Percentiles rank a stretch among this genome's conserved stretches.
Conservation (phyloP, 768 basidiomycete species). For the Sarcodon sp. region DNA sequence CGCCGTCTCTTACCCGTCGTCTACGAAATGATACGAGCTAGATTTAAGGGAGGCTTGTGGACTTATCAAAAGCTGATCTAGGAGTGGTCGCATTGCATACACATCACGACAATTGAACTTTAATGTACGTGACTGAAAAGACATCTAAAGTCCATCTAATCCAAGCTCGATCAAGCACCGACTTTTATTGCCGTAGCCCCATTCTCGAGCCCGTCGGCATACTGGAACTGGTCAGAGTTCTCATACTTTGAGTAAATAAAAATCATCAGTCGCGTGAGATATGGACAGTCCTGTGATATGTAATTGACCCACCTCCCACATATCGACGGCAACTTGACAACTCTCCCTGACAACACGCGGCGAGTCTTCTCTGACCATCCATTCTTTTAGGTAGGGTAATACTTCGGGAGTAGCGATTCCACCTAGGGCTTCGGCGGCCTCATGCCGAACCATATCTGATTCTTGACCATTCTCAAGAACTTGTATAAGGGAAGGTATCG, state of each 20-base stretch:
- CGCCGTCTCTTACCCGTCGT: too few species aligned
- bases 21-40: too few species aligned
- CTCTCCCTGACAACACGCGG: constrained; percentile 90
- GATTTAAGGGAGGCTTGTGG: too few species aligned
- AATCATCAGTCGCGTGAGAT: neutral
- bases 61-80: too few species aligned
- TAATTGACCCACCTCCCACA: constrained; percentile 73
- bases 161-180: too few species aligned
- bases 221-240: constrained; percentile 73
- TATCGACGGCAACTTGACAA: constrained; percentile 91
- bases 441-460: constrained; percentile 96
- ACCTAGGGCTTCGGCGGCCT: constrained; percentile 97
- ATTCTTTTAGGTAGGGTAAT: constrained; percentile 74
- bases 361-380: constrained; percentile 65
- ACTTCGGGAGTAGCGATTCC: constrained; percentile 93
- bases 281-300: neutral
- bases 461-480: constrained; percentile 66
- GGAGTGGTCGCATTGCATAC: too few species aligned
- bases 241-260: constrained; percentile 39
- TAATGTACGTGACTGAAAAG: too few species aligned
- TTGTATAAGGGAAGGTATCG: constrained; percentile 71
- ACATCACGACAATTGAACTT: too few species aligned
- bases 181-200: neutral
- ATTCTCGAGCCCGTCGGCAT: constrained; percentile 40
- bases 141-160: too few species aligned